These are phyloP conservation scores for Aspergillus sp. DNA, from an alignment of 2,329 filamentous ascomycete species.

Conservation along the genomic window DNA sequence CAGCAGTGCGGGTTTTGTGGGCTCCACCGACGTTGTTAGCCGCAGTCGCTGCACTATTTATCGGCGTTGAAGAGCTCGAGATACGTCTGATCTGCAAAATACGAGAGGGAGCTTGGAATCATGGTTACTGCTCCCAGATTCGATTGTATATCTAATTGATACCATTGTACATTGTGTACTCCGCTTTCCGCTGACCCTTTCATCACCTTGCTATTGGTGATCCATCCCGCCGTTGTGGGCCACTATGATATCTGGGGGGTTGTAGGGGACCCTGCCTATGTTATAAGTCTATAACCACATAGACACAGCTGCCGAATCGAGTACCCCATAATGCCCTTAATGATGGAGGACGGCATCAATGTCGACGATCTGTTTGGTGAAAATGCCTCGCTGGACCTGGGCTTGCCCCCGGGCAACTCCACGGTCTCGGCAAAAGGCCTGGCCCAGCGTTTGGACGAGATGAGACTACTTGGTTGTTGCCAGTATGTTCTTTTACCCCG, in stretches of 20 bases:
- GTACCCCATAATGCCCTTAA: conserved; percentile 51
- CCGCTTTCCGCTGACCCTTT: background rate
- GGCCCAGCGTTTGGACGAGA: conserved; percentile 74
- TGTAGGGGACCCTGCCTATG: conserved; percentile 8
- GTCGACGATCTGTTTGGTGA: conserved; percentile 79
- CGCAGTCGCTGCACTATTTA: conserved; percentile 11
- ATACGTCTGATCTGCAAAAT: conserved; percentile 5
- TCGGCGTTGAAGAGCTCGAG: background rate
- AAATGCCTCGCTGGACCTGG: conserved; percentile 60
- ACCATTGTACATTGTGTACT: background rate
- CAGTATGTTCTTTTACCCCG: conserved; percentile 63
- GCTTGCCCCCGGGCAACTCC: conserved; percentile 54
- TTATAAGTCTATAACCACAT: background rate
- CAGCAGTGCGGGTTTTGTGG: conserved; percentile 14
- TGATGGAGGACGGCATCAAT: conserved; percentile 63
- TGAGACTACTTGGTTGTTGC: conserved; percentile 76
- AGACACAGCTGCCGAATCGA: background rate
- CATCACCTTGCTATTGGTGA: conserved; percentile 1
- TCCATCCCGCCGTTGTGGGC: conserved; percentile 14
- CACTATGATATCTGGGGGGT: conserved; percentile 20
- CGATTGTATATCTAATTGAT: background rate
- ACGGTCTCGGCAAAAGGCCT: conserved; percentile 65
- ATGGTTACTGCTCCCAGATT: conserved; percentile 6
- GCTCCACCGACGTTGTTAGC: conserved; percentile 18
- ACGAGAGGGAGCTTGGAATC: background rate